Percentiles rank a stretch among this genome's conserved stretches.
These are phyloP conservation scores for Komagataella pseudopastoris DNA, from an alignment of 805 yeast genomes.

Conservation along the genomic window DNA sequence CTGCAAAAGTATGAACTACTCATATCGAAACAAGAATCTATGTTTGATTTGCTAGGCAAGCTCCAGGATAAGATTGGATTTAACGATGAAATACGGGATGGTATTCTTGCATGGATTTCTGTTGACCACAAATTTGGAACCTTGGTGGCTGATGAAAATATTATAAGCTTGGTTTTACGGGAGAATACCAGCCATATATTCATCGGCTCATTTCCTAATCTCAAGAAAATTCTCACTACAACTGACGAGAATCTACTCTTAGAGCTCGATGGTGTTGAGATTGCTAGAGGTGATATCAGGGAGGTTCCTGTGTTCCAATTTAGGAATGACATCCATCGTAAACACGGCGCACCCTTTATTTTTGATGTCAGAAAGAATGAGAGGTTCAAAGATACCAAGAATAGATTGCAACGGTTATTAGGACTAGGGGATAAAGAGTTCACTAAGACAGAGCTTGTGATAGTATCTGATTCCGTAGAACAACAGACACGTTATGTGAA, in stretches of 20 bases:
- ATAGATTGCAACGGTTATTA: constrained; percentile 51
- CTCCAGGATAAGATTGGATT: constrained; percentile 42
- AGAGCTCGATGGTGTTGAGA: background rate
- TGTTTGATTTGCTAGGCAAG: constrained; percentile 39
- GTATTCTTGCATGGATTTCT: constrained; percentile 47
- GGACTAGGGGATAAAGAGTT: constrained; percentile 77
- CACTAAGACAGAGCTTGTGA: constrained; percentile 56
- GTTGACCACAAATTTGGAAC: constrained; percentile 15
- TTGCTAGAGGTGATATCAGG: constrained; percentile 14
- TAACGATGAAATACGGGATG: constrained; percentile 28
- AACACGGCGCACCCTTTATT: constrained; percentile 79
- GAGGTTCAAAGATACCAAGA: constrained; percentile 42
- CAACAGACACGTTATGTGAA: constrained; percentile 29
- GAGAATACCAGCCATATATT: constrained; percentile 18
- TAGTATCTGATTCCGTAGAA: constrained; percentile 28
- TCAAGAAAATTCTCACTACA: constrained; percentile 13
- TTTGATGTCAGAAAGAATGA: constrained; percentile 65
- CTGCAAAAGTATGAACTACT: constrained; percentile 57
- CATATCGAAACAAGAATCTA: constrained; percentile 48
- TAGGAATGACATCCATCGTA: constrained; percentile 46
- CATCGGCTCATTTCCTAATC: constrained; percentile 33
- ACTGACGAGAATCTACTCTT: constrained; percentile 9
- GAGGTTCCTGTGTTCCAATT: constrained; percentile 65
- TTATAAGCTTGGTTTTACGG: constrained; percentile 23
- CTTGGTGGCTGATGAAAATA: constrained; percentile 18